phyloP scores from a whole-genome alignment of 129 eudicot species.

The Apium graveolens region DNA sequence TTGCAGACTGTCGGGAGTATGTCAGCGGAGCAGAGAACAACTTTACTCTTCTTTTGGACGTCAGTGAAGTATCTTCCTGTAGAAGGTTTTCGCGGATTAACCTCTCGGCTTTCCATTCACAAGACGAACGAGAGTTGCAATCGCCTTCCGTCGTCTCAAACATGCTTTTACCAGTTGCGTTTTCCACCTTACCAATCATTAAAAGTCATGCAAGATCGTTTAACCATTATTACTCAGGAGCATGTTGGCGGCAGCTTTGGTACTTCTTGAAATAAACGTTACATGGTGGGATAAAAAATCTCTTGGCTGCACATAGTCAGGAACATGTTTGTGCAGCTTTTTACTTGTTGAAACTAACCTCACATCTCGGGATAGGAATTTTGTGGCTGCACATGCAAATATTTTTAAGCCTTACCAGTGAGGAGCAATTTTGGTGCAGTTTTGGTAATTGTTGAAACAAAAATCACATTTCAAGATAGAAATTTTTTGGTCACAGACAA shows the following conservation, averaged over 20 bases:
- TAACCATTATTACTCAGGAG: too few relatives aligned
- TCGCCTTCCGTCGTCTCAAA: constrained; percentile 80
- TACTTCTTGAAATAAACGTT: constrained; percentile 35
- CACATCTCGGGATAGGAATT: neutral
- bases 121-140: constrained; percentile 34
- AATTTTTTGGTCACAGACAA: too few relatives aligned
- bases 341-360: constrained; percentile 42
- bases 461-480: too few relatives aligned
- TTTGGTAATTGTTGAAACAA: constrained; percentile 9
- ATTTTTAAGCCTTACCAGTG: too few relatives aligned
- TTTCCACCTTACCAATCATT: constrained; percentile 65
- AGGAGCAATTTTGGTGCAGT: constrained; percentile 16
- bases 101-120: constrained; percentile 62
- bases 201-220: constrained; percentile 49
- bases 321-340: constrained; percentile 88
- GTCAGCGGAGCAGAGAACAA: constrained; percentile 51
- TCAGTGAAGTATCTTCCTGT: too few relatives aligned
- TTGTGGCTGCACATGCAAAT: too few relatives aligned
- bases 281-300: neutral
- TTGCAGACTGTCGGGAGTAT: constrained; percentile 58
- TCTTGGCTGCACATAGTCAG: constrained; percentile 30
- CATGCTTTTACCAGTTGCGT: constrained; percentile 70
- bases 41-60: constrained; percentile 92
- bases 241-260: constrained; percentile 94
- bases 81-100: too few relatives aligned